phyloP scores from a whole-genome alignment of 176 grass and related monocot species.

The Triticum turgidum region DNA sequence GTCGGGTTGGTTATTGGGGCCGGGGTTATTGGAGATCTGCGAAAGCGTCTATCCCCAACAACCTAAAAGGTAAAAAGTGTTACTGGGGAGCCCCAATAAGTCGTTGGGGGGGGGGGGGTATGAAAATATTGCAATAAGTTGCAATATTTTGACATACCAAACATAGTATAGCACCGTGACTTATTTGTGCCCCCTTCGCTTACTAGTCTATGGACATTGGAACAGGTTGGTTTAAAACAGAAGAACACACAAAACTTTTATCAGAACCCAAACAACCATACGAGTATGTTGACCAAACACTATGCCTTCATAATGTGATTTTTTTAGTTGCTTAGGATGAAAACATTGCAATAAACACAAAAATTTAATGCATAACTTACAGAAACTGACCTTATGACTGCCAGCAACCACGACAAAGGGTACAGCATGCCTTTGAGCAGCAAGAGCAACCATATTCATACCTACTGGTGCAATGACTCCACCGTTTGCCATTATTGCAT shows the following conservation, averaged over 20 bases:
- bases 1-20: too few relatives aligned
- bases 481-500: slow-evolving; percentile 98
- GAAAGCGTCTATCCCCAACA: too few relatives aligned
- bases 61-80: too few relatives aligned
- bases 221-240: neutral
- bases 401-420: slow-evolving; percentile 97
- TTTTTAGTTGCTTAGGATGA: slow-evolving; percentile 7
- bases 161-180: neutral
- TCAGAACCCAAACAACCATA: neutral
- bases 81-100: too few relatives aligned
- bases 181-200: neutral
- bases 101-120: too few relatives aligned
- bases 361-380: slow-evolving; percentile 15
- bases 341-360: neutral
- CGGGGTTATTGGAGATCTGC: too few relatives aligned
- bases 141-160: neutral
- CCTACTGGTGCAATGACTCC: slow-evolving; percentile 96
- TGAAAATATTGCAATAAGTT: neutral
- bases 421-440: slow-evolving; percentile 97
- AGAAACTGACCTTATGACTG: slow-evolving; percentile 81
- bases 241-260: neutral
- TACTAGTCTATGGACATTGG: neutral
- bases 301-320: neutral
- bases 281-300: neutral
- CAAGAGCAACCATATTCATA: slow-evolving; percentile 94